Conservation (phyloP, 73 alveolate genomes). For the Stentor roeselii region DNA sequence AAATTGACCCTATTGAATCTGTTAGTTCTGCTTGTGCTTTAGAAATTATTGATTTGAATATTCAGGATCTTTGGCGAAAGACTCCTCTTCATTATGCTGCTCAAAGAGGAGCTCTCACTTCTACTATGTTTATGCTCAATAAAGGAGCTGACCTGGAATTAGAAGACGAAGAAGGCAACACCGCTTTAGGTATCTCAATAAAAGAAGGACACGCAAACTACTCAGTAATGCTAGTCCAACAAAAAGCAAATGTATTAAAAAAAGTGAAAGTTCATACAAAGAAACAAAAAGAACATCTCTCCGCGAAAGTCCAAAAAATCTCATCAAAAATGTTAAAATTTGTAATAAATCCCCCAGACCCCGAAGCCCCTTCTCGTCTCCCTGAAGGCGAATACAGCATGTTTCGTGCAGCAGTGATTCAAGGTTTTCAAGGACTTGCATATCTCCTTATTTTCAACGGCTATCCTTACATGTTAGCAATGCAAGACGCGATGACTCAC, state of each 20-base stretch:
- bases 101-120: conserved; percentile 61
- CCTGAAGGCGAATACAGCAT: conserved; percentile 39
- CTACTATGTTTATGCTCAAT: conserved; percentile 55
- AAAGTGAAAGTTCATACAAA: conserved; percentile 39
- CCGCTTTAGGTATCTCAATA: conserved; percentile 70
- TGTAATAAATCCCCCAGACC: no score
- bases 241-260: conserved; percentile 63
- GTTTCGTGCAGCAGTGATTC: conserved; percentile 47
- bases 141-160: conserved; percentile 64
- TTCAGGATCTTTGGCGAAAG: conserved; percentile 57
- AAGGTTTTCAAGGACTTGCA: conserved; percentile 66
- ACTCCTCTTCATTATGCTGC: conserved; percentile 81
- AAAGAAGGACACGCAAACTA: conserved; percentile 57
- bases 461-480: conserved; percentile 56
- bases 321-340: conserved; percentile 46
- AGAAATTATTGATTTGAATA: conserved; percentile 45
- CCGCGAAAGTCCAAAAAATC: conserved; percentile 46
- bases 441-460: conserved; percentile 58
- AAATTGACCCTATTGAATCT: conserved; percentile 76
- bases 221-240: conserved; percentile 63
- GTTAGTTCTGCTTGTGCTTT: conserved; percentile 51
- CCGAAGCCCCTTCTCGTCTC: conserved; percentile 31
- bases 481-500: conserved; percentile 72
- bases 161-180: conserved; percentile 67
- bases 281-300: conserved; percentile 33